phyloP scores from a whole-genome alignment of 768 basidiomycete genomes.

The Phanerochaete carnosa region DNA sequence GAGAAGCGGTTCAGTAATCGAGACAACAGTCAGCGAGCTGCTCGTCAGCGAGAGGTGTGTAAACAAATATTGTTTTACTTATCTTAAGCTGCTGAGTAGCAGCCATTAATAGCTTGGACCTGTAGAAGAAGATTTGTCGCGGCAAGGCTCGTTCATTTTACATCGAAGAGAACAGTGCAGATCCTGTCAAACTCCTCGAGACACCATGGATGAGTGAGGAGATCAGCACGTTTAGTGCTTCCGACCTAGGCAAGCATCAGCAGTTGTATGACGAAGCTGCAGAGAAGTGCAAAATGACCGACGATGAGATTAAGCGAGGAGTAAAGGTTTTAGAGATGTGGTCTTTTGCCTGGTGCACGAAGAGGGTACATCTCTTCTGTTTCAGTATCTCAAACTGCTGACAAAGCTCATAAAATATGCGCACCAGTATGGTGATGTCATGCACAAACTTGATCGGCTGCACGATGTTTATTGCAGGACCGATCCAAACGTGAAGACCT shows the following conservation, averaged over 20 bases:
- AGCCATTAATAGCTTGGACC: neutral
- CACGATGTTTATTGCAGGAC: neutral
- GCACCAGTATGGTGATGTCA: neutral
- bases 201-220: constrained; percentile 2
- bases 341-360: neutral
- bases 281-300: neutral
- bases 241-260: neutral
- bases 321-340: neutral
- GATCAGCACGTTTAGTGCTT: neutral
- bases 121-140: neutral
- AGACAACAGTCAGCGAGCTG: neutral
- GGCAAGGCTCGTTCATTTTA: neutral
- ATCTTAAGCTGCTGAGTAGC: neutral
- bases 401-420: neutral
- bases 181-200: neutral
- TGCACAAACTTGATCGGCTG: neutral
- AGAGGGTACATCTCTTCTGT: neutral
- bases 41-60: neutral
- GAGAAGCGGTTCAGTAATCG: neutral
- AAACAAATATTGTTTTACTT: neutral
- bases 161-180: neutral
- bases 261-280: neutral
- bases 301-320: neutral
- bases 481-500: neutral
- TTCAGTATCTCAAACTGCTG: neutral